Evolutionary conservation across 345 rosid genomes (phyloP), one percentile per base, ranked within the genome.

Genomic region (Linum usitatissimum): DNA sequence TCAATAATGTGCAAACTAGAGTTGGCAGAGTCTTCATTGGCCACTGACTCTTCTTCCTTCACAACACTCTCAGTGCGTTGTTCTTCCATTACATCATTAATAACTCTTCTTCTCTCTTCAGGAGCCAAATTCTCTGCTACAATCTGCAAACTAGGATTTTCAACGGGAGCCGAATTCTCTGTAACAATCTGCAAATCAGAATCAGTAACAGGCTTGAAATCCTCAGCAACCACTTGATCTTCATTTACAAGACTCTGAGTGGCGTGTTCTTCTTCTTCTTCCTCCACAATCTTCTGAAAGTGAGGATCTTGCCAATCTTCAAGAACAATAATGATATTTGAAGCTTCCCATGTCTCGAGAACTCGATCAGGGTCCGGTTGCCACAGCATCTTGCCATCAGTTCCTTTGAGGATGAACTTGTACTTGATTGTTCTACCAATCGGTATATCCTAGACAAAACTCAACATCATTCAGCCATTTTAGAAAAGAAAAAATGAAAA

Each of bases 241-340:
- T 79, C 89, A 81, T 88, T 93, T 0, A 62, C 53, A 48, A 85
- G 28, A 40, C 48, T 40, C 48, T 40, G 48, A 40, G 48, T 6
- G 13, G 48, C 13, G 1, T 40, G 48, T 40, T 1, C 48, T 40
- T 7, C 48, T 40, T 7, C 48, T 40, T 40, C 48, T 40, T 79
- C 89, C 83, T 88, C 95, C 0, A 62, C 53, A 48, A 85, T 59
- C 72, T 81, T 86, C 71, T 81, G 91, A 40, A 71, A 53, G 20
- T 70, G 75, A 66, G 84, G 81, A 78, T 78, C 68, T 58, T 81
- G 85, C 98, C 96, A 92, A 68, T 88, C 93, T 70, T 88, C 93
- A 39, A 45, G 66, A 6, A 88, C 63, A 6, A 76, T 72, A 30
- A 86, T 75, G 0, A 76, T 76, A 59, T 80, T 86, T 60, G 63